Evolutionary conservation across 1,284 basidiomycete species (phyloP).

Genomic region (Fomitopsis pinicola): DNA sequence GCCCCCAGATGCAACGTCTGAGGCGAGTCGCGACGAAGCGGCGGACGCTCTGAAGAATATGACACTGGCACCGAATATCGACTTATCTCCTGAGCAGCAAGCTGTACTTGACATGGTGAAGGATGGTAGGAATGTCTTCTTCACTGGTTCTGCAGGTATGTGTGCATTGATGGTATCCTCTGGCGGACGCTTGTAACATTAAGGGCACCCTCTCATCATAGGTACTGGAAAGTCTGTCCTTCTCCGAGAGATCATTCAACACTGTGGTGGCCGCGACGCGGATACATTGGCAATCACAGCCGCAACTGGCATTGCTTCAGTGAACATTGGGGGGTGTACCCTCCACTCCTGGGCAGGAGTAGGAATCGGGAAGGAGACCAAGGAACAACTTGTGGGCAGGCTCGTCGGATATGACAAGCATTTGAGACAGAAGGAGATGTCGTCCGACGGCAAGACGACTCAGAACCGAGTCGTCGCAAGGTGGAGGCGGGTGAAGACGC

Average conservation of each 20-base stretch:
- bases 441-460: slow-evolving; percentile 42
- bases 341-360: slow-evolving; percentile 93
- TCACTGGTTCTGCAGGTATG: slow-evolving; percentile 74
- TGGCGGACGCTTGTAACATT: neutral
- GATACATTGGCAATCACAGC: slow-evolving; percentile 53
- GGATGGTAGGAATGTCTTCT: slow-evolving; percentile 67
- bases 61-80: neutral
- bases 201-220: slow-evolving; percentile 22
- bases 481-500: slow-evolving; percentile 32
- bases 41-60: too few species aligned
- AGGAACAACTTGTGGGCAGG: slow-evolving; percentile 35
- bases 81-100: slow-evolving; percentile 51
- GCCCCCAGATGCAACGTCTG: neutral
- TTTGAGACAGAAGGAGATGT: slow-evolving; percentile 44
- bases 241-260: slow-evolving; percentile 83
- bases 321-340: slow-evolving; percentile 92
- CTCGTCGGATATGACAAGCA: slow-evolving; percentile 38
- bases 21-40: neutral
- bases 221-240: slow-evolving; percentile 95
- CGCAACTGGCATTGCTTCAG: slow-evolving; percentile 85
- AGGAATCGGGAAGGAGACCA: slow-evolving; percentile 71
- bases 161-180: neutral
- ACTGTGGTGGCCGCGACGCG: slow-evolving; percentile 12
- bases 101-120: slow-evolving; percentile 52
- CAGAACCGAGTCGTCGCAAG: slow-evolving; percentile 4